Evolutionary conservation across 768 basidiomycete species (phyloP).

Genomic region (Basidioascus undulatus): DNA sequence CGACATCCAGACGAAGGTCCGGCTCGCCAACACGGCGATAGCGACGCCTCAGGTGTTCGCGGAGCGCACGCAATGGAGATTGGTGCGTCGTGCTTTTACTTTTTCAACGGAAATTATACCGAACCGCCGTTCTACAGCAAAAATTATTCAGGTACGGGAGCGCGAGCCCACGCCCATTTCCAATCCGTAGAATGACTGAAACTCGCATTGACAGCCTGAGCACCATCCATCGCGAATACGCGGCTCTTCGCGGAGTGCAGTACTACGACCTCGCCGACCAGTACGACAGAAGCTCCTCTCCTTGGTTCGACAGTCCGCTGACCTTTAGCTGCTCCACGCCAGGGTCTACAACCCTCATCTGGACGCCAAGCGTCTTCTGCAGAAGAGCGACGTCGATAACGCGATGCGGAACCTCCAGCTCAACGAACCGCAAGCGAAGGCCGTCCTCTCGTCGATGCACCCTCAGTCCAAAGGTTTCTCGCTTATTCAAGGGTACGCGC

Average conservation of each 20-base stretch:
- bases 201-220: slow-evolving; percentile 34
- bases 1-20: slow-evolving; percentile 34
- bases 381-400: slow-evolving; percentile 29
- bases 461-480: slow-evolving; percentile 43
- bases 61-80: slow-evolving; percentile 42
- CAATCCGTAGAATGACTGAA: neutral
- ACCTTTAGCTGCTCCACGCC: too few species aligned
- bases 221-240: slow-evolving; percentile 79
- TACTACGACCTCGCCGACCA: slow-evolving; percentile 54
- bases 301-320: too few species aligned
- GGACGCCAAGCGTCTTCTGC: slow-evolving; percentile 22
- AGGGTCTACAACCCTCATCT: slow-evolving; percentile 50
- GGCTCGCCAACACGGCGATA: slow-evolving; percentile 18
- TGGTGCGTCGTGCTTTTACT: too few species aligned
- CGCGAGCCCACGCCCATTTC: too few species aligned
- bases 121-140: too few species aligned
- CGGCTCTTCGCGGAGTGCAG: slow-evolving; percentile 53
- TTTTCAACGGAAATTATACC: too few species aligned
- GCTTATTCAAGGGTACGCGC: slow-evolving; percentile 70
- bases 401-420: slow-evolving; percentile 47
- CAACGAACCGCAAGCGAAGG: slow-evolving; percentile 83
- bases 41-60: too few species aligned
- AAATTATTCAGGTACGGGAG: too few species aligned
- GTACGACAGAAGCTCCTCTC: too few species aligned
- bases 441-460: slow-evolving; percentile 47